Percentiles rank a stretch among this genome's conserved stretches.
Evolutionary conservation across 306 rosid genomes (phyloP).

Genomic region (Prinsepia uniflora): DNA sequence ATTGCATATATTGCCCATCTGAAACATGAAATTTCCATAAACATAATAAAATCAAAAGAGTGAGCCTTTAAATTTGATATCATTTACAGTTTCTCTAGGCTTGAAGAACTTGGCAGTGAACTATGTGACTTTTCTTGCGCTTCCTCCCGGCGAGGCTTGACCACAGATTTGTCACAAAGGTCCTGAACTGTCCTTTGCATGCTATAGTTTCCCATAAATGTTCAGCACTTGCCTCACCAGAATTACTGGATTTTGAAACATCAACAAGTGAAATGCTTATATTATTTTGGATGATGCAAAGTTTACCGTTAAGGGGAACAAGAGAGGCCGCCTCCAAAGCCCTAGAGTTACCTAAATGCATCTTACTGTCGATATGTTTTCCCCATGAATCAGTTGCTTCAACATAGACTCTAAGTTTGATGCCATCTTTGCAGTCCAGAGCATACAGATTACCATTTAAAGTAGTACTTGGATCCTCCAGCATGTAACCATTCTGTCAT

Average conservation of each 20-base stretch:
- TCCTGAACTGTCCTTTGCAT: conserved; percentile 74
- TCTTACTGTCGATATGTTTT: conserved; percentile 62
- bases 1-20: conserved; percentile 12
- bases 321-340: conserved; percentile 78
- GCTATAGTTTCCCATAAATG: conserved; percentile 74
- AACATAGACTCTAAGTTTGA: conserved; percentile 62
- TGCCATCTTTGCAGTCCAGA: conserved; percentile 79
- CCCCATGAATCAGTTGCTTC: conserved; percentile 63
- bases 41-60: conserved; percentile 5
- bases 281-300: conserved; percentile 65
- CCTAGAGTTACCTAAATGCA: conserved; percentile 64
- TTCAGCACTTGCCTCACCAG: conserved; percentile 48
- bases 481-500: conserved; percentile 75
- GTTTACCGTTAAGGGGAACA: conserved; percentile 66
- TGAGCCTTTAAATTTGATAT: conserved; percentile 15
- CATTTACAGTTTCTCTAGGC: conserved; percentile 42
- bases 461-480: conserved; percentile 78
- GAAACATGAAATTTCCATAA: conserved; percentile 1
- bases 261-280: conserved; percentile 77
- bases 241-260: conserved; percentile 50
- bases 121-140: conserved; percentile 81
- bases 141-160: conserved; percentile 79
- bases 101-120: conserved; percentile 88
- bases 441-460: conserved; percentile 72
- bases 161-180: conserved; percentile 71